Conservation (phyloP, 495 filamentous ascomycete genomes). For the Penicillium chermesinum region DNA sequence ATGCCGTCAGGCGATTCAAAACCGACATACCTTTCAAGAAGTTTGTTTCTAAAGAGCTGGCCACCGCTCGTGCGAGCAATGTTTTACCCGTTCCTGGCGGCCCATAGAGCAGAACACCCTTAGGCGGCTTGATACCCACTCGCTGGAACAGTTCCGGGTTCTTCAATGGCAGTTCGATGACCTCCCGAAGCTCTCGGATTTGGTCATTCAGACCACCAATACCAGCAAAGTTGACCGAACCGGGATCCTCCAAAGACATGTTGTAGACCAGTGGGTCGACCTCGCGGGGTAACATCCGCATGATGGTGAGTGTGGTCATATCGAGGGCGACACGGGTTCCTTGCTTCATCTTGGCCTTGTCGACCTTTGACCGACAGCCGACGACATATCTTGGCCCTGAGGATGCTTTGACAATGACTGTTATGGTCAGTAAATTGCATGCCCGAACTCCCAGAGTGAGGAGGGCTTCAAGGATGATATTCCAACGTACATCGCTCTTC, state of each 20-base stretch:
- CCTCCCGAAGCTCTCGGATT: conserved; percentile 94
- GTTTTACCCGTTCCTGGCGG: conserved; percentile 98
- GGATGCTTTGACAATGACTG: conserved; percentile 83
- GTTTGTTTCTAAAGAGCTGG: conserved; percentile 95
- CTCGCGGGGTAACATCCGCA: conserved; percentile 98
- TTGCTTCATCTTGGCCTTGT: conserved; percentile 94
- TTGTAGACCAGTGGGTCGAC: conserved; percentile 99
- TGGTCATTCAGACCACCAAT: conserved; percentile 99
- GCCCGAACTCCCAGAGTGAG: not conserved
- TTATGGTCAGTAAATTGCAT: conserved; percentile 7
- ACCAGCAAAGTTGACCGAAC: conserved; percentile 96
- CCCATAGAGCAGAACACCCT: conserved; percentile 96
- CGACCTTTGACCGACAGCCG: conserved; percentile 96
- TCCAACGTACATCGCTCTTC: conserved; percentile 82
- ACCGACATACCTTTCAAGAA: conserved; percentile 79
- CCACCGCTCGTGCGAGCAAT: conserved; percentile 87
- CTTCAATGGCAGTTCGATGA: conserved; percentile 97
- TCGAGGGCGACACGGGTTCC: conserved; percentile 97
- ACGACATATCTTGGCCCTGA: conserved; percentile 98
- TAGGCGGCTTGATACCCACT: conserved; percentile 98
- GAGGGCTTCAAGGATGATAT: not conserved
- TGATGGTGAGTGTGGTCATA: conserved; percentile 99
- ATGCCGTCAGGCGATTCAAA: not conserved
- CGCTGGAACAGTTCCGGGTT: conserved; percentile 96
- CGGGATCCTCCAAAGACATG: conserved; percentile 98